Evolutionary conservation across 495 filamentous ascomycete genomes (phyloP), one percentile per base, ranked within the genome.

Genomic region (Penicillium crystallinum): DNA sequence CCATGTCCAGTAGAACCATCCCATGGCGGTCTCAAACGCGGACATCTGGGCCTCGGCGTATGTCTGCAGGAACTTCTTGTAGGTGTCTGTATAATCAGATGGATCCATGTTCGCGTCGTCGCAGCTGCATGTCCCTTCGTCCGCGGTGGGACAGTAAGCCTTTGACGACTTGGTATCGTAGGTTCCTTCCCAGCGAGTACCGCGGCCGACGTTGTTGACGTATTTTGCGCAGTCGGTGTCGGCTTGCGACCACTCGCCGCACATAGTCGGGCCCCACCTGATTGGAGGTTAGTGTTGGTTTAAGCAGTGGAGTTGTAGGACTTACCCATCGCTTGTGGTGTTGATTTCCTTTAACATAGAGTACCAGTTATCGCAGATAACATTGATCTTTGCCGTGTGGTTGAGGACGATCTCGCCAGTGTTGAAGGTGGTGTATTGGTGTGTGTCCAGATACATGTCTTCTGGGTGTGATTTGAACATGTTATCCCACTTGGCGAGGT

Each of bases 1-100:
- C 89, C 87, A 90, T 19, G 91, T 96, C 95, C 95, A 99, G 72
- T 97, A 97, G 71, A 96, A 91, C 93, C 95, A 97, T 41, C 95
- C 95, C 84, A 87, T 91, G 6, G 87, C 89, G 38, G 83, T 81
- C 67, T 96, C 91, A 55, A 96, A 99, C 25, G 83, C 86, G 14
- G 79, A 71, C 89, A 99, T 97, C 74, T 99, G 95, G 35, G 91
- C 92, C 70, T 96, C 86, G 19, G 93, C 92, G 72, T 97, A 97
- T 63, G 85, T 87, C 59, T 78, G 79, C 53, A 99, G 73, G 73
- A 90, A 97, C 54, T 83, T 68, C 70, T 95, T 96, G 71, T 99
- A 99, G 9, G 69, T 71, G 37, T 74, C 71, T 36, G 80, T 81
- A 74, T 91, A 99, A 2, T 70, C 59, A 4, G 75, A 63, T 0